A percentile compares a stretch with the other conserved stretches of the same genome.
phyloP scores from a whole-genome alignment of 495 filamentous ascomycete species.

The Annulohypoxylon moriforme region DNA sequence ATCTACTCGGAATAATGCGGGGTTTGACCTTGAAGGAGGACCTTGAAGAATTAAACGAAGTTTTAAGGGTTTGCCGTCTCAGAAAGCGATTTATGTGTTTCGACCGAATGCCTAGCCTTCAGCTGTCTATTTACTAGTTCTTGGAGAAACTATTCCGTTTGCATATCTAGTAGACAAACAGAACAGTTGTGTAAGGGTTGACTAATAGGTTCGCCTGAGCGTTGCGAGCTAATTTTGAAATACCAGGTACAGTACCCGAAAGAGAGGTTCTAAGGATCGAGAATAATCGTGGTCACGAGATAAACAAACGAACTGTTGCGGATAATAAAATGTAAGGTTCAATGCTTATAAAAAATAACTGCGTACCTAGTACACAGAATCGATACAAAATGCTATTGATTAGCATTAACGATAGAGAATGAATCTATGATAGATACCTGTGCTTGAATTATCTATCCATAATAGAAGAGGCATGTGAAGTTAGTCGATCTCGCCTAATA shows the following conservation, averaged over 20 bases:
- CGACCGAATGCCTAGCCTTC: background rate
- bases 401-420: background rate
- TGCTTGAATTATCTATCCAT: background rate
- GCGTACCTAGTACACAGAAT: background rate
- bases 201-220: background rate
- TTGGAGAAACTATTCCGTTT: background rate
- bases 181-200: background rate
- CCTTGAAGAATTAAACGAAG: too few relatives aligned
- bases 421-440: too few relatives aligned
- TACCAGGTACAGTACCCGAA: background rate
- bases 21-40: background rate
- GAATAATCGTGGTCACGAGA: background rate
- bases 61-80: background rate
- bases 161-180: background rate
- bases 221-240: background rate
- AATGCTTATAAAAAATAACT: background rate
- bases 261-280: background rate
- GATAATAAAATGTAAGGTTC: background rate
- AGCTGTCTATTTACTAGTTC: background rate
- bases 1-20: background rate
- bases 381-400: background rate
- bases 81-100: background rate
- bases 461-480: background rate
- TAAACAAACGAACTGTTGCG: slow-evolving; percentile 24
- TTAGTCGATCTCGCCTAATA: background rate